These are phyloP conservation scores for Perilla frutescens DNA, from an alignment of 257 asterid genomes.

Conservation along the genomic window DNA sequence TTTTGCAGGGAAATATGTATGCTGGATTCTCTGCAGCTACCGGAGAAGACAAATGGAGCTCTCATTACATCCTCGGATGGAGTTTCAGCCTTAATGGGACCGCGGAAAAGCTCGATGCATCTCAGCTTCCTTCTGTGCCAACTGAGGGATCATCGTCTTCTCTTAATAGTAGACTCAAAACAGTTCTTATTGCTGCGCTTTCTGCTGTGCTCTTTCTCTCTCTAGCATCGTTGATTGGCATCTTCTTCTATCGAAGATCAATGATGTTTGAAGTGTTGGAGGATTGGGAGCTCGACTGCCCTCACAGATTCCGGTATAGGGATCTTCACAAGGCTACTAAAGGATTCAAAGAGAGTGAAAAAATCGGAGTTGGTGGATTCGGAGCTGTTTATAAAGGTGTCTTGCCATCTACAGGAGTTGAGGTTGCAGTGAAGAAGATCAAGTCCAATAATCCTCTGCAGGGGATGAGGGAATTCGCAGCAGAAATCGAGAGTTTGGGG, in stretches of 20 bases:
- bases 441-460: constrained; percentile 53
- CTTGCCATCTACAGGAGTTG: constrained; percentile 46
- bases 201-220: constrained; percentile 43
- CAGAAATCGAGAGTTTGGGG: constrained; percentile 81
- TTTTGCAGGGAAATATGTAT: constrained; percentile 44
- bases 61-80: constrained; percentile 85
- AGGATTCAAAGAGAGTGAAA: constrained; percentile 62
- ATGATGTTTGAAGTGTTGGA: constrained; percentile 50
- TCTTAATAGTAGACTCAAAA: constrained; percentile 22
- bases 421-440: constrained; percentile 71
- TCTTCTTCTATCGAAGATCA: constrained; percentile 37
- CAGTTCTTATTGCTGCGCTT: constrained; percentile 45
- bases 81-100: constrained; percentile 60
- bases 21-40: constrained; percentile 79
- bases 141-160: constrained; percentile 35
- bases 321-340: constrained; percentile 66
- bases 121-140: constrained; percentile 50
- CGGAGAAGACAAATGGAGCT: constrained; percentile 49
- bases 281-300: constrained; percentile 78
- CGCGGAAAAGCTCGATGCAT: constrained; percentile 44
- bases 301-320: constrained; percentile 63
- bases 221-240: constrained; percentile 27
- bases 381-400: constrained; percentile 75
- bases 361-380: constrained; percentile 72
- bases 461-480: constrained; percentile 80